Conservation (phyloP, 2,329 filamentous ascomycete genomes). For the Huntiella omanensis region DNA sequence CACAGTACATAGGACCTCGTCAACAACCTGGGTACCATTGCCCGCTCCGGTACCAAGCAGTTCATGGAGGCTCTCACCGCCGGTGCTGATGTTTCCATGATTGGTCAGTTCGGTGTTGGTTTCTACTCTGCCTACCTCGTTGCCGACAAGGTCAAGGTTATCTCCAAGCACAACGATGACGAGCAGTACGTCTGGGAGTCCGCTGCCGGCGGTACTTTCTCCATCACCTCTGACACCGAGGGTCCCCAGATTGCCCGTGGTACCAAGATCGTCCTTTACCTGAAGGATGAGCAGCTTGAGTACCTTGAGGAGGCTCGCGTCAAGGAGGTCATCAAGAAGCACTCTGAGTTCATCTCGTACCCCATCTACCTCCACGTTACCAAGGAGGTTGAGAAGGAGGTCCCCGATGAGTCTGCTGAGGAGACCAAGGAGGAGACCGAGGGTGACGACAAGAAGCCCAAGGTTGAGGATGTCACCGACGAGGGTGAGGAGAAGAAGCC, state of each 20-base stretch:
- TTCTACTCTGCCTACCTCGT: conserved; percentile 99
- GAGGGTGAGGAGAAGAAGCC: conserved; percentile 78
- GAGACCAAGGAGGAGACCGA: conserved; percentile 34
- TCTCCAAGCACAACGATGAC: conserved; percentile 99
- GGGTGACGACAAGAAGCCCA: conserved; percentile 81
- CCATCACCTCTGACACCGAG: conserved; percentile 73
- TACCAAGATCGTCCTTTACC: conserved; percentile 93
- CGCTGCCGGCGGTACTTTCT: conserved; percentile 92
- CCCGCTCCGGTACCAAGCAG: conserved; percentile 98
- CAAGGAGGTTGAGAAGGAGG: conserved; percentile 99
- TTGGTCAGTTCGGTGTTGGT: conserved; percentile 99
- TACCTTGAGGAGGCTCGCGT: conserved; percentile 98
- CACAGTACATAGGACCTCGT: conserved; percentile 55
- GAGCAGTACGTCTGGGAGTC: conserved; percentile 99
- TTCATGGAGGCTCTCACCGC: conserved; percentile 99
- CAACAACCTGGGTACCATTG: conserved; percentile 99
- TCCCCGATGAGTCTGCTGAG: conserved; percentile 86
- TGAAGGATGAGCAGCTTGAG: conserved; percentile 98
- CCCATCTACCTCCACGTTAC: conserved; percentile 99
- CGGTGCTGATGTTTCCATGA: conserved; percentile 99
- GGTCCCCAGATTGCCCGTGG: conserved; percentile 82
- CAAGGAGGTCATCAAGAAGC: conserved; percentile 99
- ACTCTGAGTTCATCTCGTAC: conserved; percentile 99
- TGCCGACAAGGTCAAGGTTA: conserved; percentile 82
- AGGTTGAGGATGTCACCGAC: conserved; percentile 83